Percentiles rank a stretch among this genome's conserved stretches.
These are phyloP conservation scores for Diaporthe eres DNA, from an alignment of 2,329 filamentous ascomycete species.

Conservation along the genomic window DNA sequence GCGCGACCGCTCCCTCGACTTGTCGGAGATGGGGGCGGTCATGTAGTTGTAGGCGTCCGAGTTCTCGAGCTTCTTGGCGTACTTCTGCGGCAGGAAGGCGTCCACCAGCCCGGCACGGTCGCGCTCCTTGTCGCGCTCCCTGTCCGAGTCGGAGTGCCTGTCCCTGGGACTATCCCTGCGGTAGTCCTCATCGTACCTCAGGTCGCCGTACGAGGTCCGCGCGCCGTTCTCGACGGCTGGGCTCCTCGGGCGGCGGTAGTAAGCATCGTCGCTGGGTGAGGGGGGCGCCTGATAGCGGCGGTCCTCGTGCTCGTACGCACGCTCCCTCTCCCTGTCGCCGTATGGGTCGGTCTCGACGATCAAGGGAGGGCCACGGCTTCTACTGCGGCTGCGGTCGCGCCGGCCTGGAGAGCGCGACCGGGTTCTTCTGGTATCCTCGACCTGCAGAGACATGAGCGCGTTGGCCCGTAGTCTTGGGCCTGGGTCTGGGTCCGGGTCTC, in stretches of 20 bases:
- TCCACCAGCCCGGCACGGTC: constrained; percentile 45
- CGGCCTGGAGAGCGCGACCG: constrained; percentile 63
- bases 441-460: constrained; percentile 65
- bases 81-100: constrained; percentile 64
- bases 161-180: constrained; percentile 47
- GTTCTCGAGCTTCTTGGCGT: constrained; percentile 54
- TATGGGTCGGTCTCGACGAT: constrained; percentile 61
- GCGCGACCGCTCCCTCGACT: constrained; percentile 47
- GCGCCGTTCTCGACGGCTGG: constrained; percentile 42
- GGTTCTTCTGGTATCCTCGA: constrained; percentile 60
- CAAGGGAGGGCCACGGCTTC: constrained; percentile 50
- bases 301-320: constrained; percentile 51
- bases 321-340: constrained; percentile 49
- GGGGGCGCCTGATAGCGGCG: constrained; percentile 46
- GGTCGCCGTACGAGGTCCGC: constrained; percentile 40
- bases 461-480: neutral
- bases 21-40: constrained; percentile 47
- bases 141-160: constrained; percentile 50
- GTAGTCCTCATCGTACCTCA: constrained; percentile 46
- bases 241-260: constrained; percentile 55
- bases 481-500: neutral
- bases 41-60: constrained; percentile 43
- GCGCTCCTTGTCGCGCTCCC: constrained; percentile 47
- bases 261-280: constrained; percentile 49
- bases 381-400: constrained; percentile 51